Conservation (phyloP, 345 rosid genomes). For the Aegle marmelos region DNA sequence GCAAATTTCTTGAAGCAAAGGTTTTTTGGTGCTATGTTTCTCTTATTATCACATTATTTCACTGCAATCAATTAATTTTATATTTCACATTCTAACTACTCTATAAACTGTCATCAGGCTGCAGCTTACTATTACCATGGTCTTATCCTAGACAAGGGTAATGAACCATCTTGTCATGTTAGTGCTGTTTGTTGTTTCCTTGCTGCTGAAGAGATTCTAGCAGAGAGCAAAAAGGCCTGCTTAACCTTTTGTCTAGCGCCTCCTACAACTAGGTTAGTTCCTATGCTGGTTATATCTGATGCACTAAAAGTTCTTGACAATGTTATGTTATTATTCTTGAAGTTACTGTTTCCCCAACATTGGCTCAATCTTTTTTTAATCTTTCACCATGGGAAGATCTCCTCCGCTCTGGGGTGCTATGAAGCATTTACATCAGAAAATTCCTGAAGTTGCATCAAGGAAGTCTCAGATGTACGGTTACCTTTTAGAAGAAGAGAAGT, state of each 20-base stretch:
- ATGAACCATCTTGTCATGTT: constrained; percentile 61
- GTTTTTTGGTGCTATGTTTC: constrained; percentile 22
- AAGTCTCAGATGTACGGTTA: constrained; percentile 84
- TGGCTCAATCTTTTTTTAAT: too few relatives aligned
- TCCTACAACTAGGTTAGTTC: constrained; percentile 75
- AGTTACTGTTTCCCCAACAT: neutral
- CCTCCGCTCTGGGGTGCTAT: constrained; percentile 87
- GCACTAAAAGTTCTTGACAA: neutral
- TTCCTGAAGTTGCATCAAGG: constrained; percentile 81
- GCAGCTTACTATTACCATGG: constrained; percentile 96
- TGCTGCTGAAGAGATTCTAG: constrained; percentile 74
- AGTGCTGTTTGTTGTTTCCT: constrained; percentile 82
- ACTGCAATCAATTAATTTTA: constrained; percentile 3
- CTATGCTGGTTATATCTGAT: neutral
- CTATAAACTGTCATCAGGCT: constrained; percentile 43
- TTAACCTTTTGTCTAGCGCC: constrained; percentile 70
- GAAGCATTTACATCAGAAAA: constrained; percentile 81
- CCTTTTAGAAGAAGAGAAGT: constrained; percentile 91
- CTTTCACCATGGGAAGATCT: constrained; percentile 39
- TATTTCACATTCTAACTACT: neutral
- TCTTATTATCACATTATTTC: neutral
- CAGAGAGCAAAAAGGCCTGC: constrained; percentile 88
- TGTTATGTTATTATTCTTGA: neutral
- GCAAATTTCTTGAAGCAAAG: constrained; percentile 96
- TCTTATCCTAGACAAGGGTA: constrained; percentile 78